phyloP scores from a whole-genome alignment of 768 basidiomycete species.

The Naematelia encephala region DNA sequence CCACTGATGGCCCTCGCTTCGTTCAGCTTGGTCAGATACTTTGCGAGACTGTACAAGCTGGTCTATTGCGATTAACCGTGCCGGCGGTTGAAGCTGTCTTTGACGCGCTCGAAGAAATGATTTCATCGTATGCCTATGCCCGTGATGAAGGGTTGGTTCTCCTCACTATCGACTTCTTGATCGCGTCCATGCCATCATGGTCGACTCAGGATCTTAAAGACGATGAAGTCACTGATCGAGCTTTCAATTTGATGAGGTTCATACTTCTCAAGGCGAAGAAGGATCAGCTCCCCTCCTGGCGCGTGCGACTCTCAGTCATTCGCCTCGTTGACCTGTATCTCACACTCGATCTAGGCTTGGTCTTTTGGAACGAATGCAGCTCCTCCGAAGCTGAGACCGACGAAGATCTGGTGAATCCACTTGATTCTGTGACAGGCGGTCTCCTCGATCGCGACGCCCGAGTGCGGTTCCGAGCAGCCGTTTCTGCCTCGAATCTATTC shows the following conservation, averaged over 20 bases:
- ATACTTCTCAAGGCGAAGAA: conserved; percentile 55
- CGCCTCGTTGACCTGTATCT: conserved; percentile 69
- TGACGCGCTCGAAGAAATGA: conserved; percentile 57
- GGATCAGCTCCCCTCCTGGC: conserved; percentile 62
- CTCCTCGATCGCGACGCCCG: conserved; percentile 70
- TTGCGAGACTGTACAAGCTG: conserved; percentile 59
- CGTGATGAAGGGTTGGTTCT: conserved; percentile 59
- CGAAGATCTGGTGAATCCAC: conserved; percentile 44
- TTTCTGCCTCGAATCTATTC: conserved; percentile 57
- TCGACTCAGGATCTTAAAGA: conserved; percentile 53
- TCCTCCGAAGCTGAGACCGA: conserved; percentile 3
- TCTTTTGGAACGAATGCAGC: conserved; percentile 54
- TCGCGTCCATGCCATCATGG: conserved; percentile 62
- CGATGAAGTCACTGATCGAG: conserved; percentile 54
- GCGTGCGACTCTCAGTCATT: conserved; percentile 58
- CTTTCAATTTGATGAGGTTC: conserved; percentile 58
- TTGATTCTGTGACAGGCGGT: conserved; percentile 57
- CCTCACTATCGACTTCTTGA: conserved; percentile 62
- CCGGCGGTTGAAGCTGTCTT: conserved; percentile 60
- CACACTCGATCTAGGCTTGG: conserved; percentile 58
- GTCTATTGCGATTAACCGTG: conserved; percentile 58
- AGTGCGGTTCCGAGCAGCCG: conserved; percentile 73
- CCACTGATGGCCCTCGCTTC: conserved; percentile 57
- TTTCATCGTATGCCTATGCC: conserved; percentile 59
- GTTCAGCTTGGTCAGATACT: conserved; percentile 60